Percentiles rank a stretch among this genome's conserved stretches.
Conservation (phyloP, 179 eudicot species). For the Sideroxylon spinosum region DNA sequence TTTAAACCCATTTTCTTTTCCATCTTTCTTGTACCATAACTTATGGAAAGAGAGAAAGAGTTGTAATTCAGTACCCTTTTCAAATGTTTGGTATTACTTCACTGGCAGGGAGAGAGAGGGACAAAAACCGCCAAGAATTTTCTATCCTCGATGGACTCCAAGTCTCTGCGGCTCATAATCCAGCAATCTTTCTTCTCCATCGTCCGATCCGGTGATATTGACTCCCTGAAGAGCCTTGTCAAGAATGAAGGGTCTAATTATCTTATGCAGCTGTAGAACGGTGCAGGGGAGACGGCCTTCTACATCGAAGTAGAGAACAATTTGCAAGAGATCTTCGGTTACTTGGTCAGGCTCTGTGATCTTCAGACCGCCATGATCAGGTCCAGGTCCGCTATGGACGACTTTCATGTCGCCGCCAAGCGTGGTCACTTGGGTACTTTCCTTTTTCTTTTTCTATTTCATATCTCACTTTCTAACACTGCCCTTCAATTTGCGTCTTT, state of each 20-base stretch:
- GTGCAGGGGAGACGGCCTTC: slow-evolving; percentile 59
- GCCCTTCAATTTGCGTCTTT: no score
- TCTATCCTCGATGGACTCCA: no score
- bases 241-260: slow-evolving; percentile 28
- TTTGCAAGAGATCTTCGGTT: slow-evolving; percentile 35
- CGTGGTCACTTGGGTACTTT: slow-evolving; percentile 64
- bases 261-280: slow-evolving; percentile 55
- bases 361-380: slow-evolving; percentile 36
- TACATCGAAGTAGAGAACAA: slow-evolving; percentile 61
- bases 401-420: slow-evolving; percentile 67
- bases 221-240: slow-evolving; percentile 35
- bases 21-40: no score
- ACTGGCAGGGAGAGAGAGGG: no score
- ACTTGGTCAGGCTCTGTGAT: slow-evolving; percentile 58
- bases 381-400: slow-evolving; percentile 54
- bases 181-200: slow-evolving; percentile 64
- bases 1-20: no score
- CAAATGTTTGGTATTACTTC: no score
- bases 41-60: no score
- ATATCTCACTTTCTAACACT: no score
- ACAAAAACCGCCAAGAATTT: no score
- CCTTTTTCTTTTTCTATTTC: no score
- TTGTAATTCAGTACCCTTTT: no score
- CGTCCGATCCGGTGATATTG: slow-evolving; percentile 51
- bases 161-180: slow-evolving; percentile 36